These are phyloP conservation scores for Rhodofomes roseus DNA, from an alignment of 1,284 basidiomycete genomes.

Conservation along the genomic window DNA sequence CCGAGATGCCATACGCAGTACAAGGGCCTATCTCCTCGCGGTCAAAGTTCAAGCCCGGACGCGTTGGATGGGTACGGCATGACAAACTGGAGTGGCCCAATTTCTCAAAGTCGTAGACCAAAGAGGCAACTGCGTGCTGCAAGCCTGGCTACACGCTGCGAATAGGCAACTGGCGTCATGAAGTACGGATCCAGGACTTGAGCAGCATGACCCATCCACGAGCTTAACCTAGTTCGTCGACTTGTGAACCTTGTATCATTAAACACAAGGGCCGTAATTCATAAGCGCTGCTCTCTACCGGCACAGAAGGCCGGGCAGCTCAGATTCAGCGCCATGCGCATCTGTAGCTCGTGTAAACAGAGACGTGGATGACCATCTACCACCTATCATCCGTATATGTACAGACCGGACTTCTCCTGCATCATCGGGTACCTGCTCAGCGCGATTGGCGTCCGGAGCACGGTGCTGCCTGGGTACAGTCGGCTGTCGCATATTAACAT, in stretches of 20 bases:
- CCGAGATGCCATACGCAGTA: constrained; percentile 50
- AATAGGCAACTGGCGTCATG: constrained; percentile 28
- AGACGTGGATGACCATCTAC: neutral
- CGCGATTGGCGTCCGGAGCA: neutral
- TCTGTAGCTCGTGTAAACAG: neutral
- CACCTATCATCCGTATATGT: constrained; percentile 1
- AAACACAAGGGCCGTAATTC: constrained; percentile 9
- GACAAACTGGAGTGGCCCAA: constrained; percentile 21
- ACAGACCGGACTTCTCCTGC: constrained; percentile 1
- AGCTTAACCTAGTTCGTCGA: constrained; percentile 22
- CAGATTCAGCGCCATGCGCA: constrained; percentile 5
- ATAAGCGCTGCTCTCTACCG: constrained; percentile 3
- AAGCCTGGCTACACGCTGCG: constrained; percentile 26
- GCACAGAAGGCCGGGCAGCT: constrained; percentile 4
- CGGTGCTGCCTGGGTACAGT: neutral
- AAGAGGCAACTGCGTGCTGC: constrained; percentile 17
- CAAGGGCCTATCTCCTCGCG: constrained; percentile 35
- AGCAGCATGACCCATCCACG: constrained; percentile 24
- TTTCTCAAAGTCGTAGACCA: constrained; percentile 12
- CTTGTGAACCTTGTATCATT: constrained; percentile 21
- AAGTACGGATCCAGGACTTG: constrained; percentile 12
- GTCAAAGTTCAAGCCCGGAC: constrained; percentile 22
- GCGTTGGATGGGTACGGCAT: constrained; percentile 24
- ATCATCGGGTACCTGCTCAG: constrained; percentile 1
- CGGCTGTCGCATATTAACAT: neutral